phyloP scores from a whole-genome alignment of 345 rosid genomes.

The Syzygium jambos region DNA sequence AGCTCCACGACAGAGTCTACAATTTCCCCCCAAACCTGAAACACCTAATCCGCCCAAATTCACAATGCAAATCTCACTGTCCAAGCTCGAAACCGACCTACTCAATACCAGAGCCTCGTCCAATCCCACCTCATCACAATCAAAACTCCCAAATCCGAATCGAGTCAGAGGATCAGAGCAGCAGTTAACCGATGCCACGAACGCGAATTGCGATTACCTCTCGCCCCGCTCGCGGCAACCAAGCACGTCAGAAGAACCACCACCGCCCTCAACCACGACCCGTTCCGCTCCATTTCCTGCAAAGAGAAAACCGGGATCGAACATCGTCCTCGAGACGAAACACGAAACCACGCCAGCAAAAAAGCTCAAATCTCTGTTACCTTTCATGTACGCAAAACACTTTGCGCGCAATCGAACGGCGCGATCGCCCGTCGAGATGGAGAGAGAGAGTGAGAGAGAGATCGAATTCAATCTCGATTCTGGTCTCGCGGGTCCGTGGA shows the following conservation, averaged over 20 bases:
- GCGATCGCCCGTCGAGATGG: not conserved
- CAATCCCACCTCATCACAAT: not conserved
- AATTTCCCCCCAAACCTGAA: not conserved
- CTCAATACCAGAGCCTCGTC: not conserved
- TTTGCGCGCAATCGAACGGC: not conserved
- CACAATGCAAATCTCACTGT: not conserved
- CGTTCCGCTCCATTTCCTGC: not conserved
- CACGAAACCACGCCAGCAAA: not conserved
- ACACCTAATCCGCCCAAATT: not conserved
- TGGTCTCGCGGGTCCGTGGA: not conserved
- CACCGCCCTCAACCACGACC: slow-evolving; percentile 2
- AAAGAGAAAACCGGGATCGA: not conserved
- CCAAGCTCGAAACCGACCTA: not conserved
- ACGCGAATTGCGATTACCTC: not conserved
- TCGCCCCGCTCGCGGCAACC: not conserved
- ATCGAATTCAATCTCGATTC: not conserved
- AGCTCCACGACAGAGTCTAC: not conserved
- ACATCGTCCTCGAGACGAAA: not conserved
- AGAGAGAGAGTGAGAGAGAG: not conserved
- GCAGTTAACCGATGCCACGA: not conserved
- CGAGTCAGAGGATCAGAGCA: not conserved
- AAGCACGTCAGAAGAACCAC: slow-evolving; percentile 2
- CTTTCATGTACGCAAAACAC: not conserved
- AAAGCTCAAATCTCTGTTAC: not conserved
- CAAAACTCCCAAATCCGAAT: not conserved